These are phyloP conservation scores for Pythium diclinum DNA, from an alignment of 352 stramenopile genomes.

Conservation along the genomic window DNA sequence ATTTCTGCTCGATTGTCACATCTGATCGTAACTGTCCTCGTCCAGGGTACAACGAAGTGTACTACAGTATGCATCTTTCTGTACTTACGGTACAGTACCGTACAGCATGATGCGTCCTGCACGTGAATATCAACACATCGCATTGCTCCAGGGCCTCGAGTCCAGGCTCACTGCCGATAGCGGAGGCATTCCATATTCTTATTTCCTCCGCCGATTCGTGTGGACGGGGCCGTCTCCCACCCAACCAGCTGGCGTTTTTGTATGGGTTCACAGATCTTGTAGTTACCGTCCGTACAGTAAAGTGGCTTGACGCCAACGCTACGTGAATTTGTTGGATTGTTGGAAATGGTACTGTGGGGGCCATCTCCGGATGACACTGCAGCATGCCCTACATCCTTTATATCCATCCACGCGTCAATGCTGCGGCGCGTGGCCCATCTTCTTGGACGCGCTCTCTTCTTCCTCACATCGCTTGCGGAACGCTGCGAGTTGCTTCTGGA, in stretches of 20 bases:
- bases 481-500: conserved; percentile 77
- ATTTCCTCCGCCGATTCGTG: not conserved
- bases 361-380: not conserved
- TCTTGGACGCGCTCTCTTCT: conserved; percentile 75
- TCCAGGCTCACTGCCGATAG: not conserved
- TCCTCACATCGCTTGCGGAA: conserved; percentile 83
- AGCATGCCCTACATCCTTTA: too few relatives aligned
- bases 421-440: conserved; percentile 25
- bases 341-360: not conserved
- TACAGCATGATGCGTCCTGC: not conserved
- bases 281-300: too few relatives aligned
- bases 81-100: too few relatives aligned
- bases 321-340: not conserved
- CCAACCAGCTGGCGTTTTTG: not conserved
- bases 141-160: too few relatives aligned
- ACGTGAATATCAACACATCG: not conserved
- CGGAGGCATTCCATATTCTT: not conserved
- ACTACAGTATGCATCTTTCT: too few relatives aligned
- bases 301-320: not conserved
- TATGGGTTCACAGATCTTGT: not conserved
- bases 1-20: not conserved
- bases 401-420: conserved; percentile 13
- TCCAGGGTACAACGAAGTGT: too few relatives aligned
- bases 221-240: not conserved
- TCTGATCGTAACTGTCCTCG: not conserved